Evolutionary conservation across 2,329 filamentous ascomycete genomes (phyloP).

Genomic region (Monilinia aucupariae): DNA sequence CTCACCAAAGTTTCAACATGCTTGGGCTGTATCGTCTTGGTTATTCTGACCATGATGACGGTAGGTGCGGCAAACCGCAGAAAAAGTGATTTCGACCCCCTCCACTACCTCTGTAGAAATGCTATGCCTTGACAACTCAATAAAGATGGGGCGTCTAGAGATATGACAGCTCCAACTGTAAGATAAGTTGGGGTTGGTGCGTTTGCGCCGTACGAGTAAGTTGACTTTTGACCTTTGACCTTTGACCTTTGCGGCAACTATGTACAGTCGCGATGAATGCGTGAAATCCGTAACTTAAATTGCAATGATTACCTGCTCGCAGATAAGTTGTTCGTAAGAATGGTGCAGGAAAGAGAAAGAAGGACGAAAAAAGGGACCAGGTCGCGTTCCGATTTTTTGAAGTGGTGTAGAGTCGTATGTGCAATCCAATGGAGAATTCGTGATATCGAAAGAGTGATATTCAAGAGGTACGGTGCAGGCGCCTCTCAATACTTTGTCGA

Average conservation of each 20-base stretch:
- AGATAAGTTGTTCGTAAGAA: slow-evolving; percentile 6
- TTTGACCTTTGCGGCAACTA: no score
- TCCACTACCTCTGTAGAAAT: slow-evolving; percentile 42
- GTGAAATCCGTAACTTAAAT: slow-evolving; percentile 17
- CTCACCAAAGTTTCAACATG: slow-evolving; percentile 62
- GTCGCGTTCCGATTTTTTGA: background rate
- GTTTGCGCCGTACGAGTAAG: slow-evolving; percentile 15
- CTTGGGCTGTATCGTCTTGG: slow-evolving; percentile 60
- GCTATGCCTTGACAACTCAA: slow-evolving; percentile 30
- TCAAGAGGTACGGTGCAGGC: slow-evolving; percentile 36
- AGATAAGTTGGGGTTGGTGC: slow-evolving; percentile 14
- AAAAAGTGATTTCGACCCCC: slow-evolving; percentile 39
- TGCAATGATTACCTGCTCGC: slow-evolving; percentile 16
- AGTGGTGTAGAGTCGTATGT: background rate
- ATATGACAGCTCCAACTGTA: slow-evolving; percentile 33
- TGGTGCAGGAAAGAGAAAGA: slow-evolving; percentile 4
- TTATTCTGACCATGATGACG: slow-evolving; percentile 63
- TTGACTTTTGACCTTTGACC: slow-evolving; percentile 15
- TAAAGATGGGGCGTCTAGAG: slow-evolving; percentile 34
- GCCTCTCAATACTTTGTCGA: slow-evolving; percentile 27
- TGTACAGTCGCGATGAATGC: slow-evolving; percentile 19
- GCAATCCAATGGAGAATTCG: slow-evolving; percentile 16
- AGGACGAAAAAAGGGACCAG: slow-evolving; percentile 11
- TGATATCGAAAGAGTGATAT: slow-evolving; percentile 27
- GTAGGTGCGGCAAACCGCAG: slow-evolving; percentile 54